A percentile compares a stretch with the other conserved stretches of the same genome.
Evolutionary conservation across 1,139 yeast genomes (phyloP).

Genomic region (Yamadazyma membranifaciens): DNA sequence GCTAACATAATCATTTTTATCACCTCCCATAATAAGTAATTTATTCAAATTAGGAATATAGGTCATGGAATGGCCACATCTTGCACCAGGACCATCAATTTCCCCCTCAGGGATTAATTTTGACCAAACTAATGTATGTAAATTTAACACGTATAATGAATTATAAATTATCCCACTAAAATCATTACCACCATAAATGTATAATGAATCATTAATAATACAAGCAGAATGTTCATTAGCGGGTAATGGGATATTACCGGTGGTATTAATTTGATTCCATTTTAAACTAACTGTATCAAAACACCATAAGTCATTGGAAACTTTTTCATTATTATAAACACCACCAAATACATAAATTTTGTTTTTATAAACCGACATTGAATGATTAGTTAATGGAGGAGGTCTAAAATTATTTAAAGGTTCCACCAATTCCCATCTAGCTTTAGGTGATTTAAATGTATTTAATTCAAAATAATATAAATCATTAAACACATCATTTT

Average conservation of each 20-base stretch:
- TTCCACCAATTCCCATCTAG: conserved; percentile 77
- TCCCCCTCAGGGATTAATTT: conserved; percentile 49
- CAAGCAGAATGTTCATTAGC: conserved; percentile 91
- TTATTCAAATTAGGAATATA: conserved; percentile 64
- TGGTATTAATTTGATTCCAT: conserved; percentile 58
- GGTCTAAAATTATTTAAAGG: conserved; percentile 59
- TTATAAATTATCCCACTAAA: conserved; percentile 69
- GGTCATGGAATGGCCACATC: conserved; percentile 94
- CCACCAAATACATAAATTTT: conserved; percentile 88
- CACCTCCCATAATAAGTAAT: conserved; percentile 90
- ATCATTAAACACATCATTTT: conserved; percentile 83
- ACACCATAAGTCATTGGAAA: conserved; percentile 78
- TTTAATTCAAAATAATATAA: conserved; percentile 84
- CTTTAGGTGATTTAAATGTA: conserved; percentile 78
- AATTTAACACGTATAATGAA: conserved; percentile 72
- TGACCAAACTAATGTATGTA: conserved; percentile 72
- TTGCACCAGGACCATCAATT: conserved; percentile 64
- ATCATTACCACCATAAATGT: conserved; percentile 89
- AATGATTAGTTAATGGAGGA: conserved; percentile 92
- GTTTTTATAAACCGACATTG: conserved; percentile 78
- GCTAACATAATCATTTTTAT: conserved; percentile 57
- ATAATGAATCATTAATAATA: conserved; percentile 74
- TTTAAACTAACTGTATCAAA: conserved; percentile 67
- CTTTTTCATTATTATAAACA: conserved; percentile 76
- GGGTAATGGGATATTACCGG: conserved; percentile 75